A percentile compares a stretch with the other conserved stretches of the same genome.
These are phyloP conservation scores for Globisporangium ultimum DNA, from an alignment of 352 stramenopile species.

Conservation along the genomic window DNA sequence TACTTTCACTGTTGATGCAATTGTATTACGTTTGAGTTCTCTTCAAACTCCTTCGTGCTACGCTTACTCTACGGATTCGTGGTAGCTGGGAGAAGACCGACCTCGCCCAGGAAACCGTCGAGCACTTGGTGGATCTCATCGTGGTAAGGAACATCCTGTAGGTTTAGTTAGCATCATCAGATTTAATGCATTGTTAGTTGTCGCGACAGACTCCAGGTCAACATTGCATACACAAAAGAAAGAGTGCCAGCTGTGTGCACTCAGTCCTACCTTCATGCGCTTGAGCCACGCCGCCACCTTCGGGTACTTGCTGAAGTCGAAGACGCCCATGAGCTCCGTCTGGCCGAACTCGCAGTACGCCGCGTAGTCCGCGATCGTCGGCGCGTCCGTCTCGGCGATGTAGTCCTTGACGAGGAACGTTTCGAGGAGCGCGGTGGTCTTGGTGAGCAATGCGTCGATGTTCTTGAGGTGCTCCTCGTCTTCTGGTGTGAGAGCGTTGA, in stretches of 20 bases:
- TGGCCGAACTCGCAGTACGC: conserved; percentile 67
- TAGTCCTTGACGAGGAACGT: conserved; percentile 46
- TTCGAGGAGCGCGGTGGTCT: conserved; percentile 35
- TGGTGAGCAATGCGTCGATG: conserved; percentile 34
- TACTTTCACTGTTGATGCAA: no score
- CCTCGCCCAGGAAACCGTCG: neutral
- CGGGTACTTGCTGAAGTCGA: conserved; percentile 48
- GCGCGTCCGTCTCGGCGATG: conserved; percentile 39
- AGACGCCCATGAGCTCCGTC: conserved; percentile 42
- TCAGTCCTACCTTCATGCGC: conserved; percentile 40
- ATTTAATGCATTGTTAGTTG: no score
- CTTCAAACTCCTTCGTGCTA: no score
- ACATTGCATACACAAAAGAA: no score
- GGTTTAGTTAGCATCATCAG: no score
- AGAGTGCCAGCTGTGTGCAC: no score
- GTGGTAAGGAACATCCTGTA: conserved; percentile 27
- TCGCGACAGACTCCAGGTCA: no score
- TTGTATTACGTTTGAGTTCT: no score
- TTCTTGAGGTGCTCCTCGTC: conserved; percentile 28
- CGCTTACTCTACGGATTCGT: no score
- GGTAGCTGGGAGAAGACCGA: no score
- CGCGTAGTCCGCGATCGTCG: conserved; percentile 57
- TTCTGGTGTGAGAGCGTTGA: conserved; percentile 30
- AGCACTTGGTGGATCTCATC: conserved; percentile 48
- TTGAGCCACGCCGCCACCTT: conserved; percentile 48